These are phyloP conservation scores for Phialemonium atrogriseum DNA, from an alignment of 2,329 filamentous ascomycete genomes.

Conservation along the genomic window DNA sequence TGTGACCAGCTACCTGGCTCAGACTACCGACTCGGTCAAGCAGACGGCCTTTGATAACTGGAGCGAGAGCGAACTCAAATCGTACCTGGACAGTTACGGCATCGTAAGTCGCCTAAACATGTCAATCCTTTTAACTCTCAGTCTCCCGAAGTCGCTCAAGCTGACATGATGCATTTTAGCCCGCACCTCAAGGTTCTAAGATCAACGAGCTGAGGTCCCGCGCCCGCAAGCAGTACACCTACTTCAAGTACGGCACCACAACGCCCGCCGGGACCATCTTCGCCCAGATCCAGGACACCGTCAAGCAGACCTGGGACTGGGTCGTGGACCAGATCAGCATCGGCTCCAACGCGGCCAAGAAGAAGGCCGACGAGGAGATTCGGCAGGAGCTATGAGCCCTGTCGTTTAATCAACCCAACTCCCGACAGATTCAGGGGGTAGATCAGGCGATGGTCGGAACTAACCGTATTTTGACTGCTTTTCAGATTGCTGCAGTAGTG, in stretches of 20 bases:
- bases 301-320: slow-evolving; percentile 43
- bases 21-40: slow-evolving; percentile 59
- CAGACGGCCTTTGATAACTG: slow-evolving; percentile 62
- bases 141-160: slow-evolving; percentile 10
- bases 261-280: slow-evolving; percentile 57
- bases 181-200: slow-evolving; percentile 57
- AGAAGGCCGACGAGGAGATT: slow-evolving; percentile 28
- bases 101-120: slow-evolving; percentile 33
- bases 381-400: slow-evolving; percentile 40
- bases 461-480: too few species aligned
- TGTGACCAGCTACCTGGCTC: slow-evolving; percentile 60
- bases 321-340: slow-evolving; percentile 37
- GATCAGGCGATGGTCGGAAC: too few species aligned
- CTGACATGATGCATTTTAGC: slow-evolving; percentile 19
- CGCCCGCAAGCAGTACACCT: slow-evolving; percentile 65
- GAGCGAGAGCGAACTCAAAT: slow-evolving; percentile 66
- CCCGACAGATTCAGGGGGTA: too few species aligned
- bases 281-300: slow-evolving; percentile 49
- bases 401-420: too few species aligned
- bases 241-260: slow-evolving; percentile 68
- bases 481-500: too few species aligned
- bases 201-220: slow-evolving; percentile 62
- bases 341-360: slow-evolving; percentile 39
- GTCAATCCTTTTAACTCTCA: slow-evolving; percentile 20
- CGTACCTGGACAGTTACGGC: slow-evolving; percentile 73